Evolutionary conservation across 2,329 filamentous ascomycete genomes (phyloP).

Genomic region (Blastomyces parvus): DNA sequence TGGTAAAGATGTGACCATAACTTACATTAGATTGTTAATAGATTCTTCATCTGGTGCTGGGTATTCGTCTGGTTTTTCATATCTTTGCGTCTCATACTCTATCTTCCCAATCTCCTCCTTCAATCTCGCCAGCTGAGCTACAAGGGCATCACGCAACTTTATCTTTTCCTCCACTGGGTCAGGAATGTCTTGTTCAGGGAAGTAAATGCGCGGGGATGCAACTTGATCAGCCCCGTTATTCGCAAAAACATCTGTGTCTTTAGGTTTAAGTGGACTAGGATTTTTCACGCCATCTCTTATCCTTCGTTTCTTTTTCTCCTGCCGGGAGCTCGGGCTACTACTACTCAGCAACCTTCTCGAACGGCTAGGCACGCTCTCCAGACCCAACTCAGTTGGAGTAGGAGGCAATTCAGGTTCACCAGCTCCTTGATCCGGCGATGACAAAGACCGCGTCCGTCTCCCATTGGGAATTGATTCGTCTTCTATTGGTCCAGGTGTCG

Average conservation of each 20-base stretch:
- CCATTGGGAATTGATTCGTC: slow-evolving; percentile 10
- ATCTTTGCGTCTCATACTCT: slow-evolving; percentile 49
- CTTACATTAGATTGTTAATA: slow-evolving; percentile 28
- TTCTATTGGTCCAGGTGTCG: not conserved
- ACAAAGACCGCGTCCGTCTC: slow-evolving; percentile 1
- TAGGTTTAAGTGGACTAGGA: slow-evolving; percentile 26
- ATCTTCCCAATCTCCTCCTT: slow-evolving; percentile 51
- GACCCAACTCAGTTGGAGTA: slow-evolving; percentile 34
- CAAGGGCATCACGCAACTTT: slow-evolving; percentile 44
- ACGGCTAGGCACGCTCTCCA: slow-evolving; percentile 28
- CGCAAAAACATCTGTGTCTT: slow-evolving; percentile 15
- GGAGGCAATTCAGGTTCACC: slow-evolving; percentile 55
- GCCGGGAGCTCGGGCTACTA: slow-evolving; percentile 30
- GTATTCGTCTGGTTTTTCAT: slow-evolving; percentile 33
- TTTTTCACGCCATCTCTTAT: slow-evolving; percentile 17
- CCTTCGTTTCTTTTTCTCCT: slow-evolving; percentile 22
- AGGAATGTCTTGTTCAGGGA: slow-evolving; percentile 15
- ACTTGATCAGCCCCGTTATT: slow-evolving; percentile 13
- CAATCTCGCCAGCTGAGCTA: slow-evolving; percentile 47
- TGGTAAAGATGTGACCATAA: slow-evolving; percentile 8
- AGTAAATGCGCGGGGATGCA: slow-evolving; percentile 4
- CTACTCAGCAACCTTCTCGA: slow-evolving; percentile 22
- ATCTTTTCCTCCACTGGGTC: slow-evolving; percentile 38
- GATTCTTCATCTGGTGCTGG: slow-evolving; percentile 28
- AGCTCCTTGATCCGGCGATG: slow-evolving; percentile 17